Evolutionary conservation across 306 rosid genomes (phyloP), one percentile per base, ranked within the genome.

Genomic region (Rosa persica): DNA sequence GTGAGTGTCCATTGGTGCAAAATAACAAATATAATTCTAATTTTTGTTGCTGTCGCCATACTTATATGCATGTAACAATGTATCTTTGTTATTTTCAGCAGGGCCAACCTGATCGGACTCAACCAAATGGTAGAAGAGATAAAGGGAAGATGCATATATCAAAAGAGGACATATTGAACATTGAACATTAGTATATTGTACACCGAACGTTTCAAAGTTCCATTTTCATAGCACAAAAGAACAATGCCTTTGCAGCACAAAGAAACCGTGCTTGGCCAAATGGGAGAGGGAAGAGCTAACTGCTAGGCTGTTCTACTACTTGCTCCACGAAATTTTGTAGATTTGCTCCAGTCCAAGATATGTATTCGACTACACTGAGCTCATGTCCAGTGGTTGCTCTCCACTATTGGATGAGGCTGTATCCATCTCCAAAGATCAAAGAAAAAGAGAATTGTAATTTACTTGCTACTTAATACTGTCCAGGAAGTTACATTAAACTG

Each of bases 31-130:
- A n/a, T 17, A n/a, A 13, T 46, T 9, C 8, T 66, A 25, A 42
- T 6, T 40, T 44, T 48, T 66, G 22, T 30, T 60, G 67, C 70
- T 70, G 75, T 70, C 61, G 27, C 25, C 42, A 6, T 27, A 19
- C 20, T 19, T 30, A 34, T 12, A 20, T 61, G 47, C 16, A 57
- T 62, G 52, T 43, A 43, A 5, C 3, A 46, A 55, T 27, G 39
- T 20, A 74, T n/a, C 6, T 76, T 57, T 77, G 46, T 83, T 66
- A 25, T 79, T 69, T 82, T 79, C 90, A 93, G 96, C 91, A 89
- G 60, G 98, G 97, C 79, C 91, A 89, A 70, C 90, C 93, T 0
- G 94, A 90, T 43, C 83, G 81, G 84, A 79, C 71, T 51, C 94
- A 83, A 79, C 70, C 27, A 17, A 81, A 65, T 27, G 43, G 67